Evolutionary conservation across 73 alveolate species (phyloP).

Genomic region (Paramecium bursaria): DNA sequence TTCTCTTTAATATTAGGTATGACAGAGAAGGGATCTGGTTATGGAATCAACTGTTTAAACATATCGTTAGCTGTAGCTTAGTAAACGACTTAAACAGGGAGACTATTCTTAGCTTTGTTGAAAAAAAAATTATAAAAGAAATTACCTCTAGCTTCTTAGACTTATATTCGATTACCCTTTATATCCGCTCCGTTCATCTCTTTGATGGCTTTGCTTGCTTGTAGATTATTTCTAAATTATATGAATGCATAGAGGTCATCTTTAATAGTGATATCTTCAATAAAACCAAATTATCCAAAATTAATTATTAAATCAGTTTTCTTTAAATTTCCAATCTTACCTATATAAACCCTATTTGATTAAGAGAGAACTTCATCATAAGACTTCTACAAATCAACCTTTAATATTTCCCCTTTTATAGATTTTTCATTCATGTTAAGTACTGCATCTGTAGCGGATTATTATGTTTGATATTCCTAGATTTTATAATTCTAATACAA

Average conservation of each 20-base stretch:
- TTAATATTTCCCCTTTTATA: slow-evolving; percentile 29
- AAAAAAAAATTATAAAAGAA: no score
- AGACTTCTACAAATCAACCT: slow-evolving; percentile 48
- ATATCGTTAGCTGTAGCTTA: no score
- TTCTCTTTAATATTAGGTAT: no score
- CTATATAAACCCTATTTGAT: slow-evolving; percentile 17
- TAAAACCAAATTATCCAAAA: slow-evolving; percentile 58
- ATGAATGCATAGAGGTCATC: slow-evolving; percentile 51
- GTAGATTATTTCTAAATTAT: slow-evolving; percentile 24
- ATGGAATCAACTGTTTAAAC: no score
- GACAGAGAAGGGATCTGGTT: no score
- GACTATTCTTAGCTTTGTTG: no score
- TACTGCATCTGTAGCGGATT: slow-evolving; percentile 29
- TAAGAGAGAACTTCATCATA: slow-evolving; percentile 40
- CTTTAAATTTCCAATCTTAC: slow-evolving; percentile 57
- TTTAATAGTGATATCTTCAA: slow-evolving; percentile 20
- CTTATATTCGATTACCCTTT: slow-evolving; percentile 28
- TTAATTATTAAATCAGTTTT: slow-evolving; percentile 37
- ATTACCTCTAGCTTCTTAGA: no score
- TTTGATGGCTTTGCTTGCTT: slow-evolving; percentile 57
- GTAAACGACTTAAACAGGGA: no score
- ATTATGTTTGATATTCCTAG: slow-evolving; percentile 20
- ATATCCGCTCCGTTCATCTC: slow-evolving; percentile 30
- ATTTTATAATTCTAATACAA: no score
- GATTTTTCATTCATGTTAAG: slow-evolving; percentile 29